Evolutionary conservation across 192 early-diverging fungal species (phyloP).

Genomic region (Coemansia sp.): DNA sequence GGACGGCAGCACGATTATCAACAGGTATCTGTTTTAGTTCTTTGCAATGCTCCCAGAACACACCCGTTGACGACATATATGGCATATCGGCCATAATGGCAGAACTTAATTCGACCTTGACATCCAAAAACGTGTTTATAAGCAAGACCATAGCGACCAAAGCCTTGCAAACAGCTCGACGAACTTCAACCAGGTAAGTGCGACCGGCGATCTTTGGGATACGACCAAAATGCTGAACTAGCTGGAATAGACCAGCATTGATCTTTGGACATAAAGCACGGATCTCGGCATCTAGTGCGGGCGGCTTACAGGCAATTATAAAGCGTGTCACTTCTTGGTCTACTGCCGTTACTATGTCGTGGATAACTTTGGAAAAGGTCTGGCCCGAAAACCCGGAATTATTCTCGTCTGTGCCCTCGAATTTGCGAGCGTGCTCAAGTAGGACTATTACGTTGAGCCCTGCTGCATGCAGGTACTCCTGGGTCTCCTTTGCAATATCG

Average conservation of each 20-base stretch:
- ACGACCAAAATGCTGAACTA: conserved; percentile 27
- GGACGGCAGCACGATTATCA: conserved; percentile 36
- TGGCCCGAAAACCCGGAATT: conserved; percentile 19
- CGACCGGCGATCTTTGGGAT: conserved; percentile 43
- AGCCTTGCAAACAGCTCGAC: conserved; percentile 27
- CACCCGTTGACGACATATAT: conserved; percentile 32
- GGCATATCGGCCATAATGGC: conserved; percentile 25
- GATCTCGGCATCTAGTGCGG: conserved; percentile 36
- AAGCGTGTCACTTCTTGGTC: conserved; percentile 50
- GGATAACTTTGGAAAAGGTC: conserved; percentile 21
- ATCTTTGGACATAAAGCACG: conserved; percentile 46
- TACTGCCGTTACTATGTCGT: conserved; percentile 32
- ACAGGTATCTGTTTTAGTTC: conserved; percentile 38
- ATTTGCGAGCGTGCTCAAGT: conserved; percentile 27
- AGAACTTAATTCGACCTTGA: conserved; percentile 31
- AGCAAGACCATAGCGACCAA: conserved; percentile 28
- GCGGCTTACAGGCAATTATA: conserved; percentile 50
- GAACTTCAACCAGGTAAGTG: conserved; percentile 34
- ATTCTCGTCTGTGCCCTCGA: conserved; percentile 27
- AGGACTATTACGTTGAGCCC: conserved; percentile 27
- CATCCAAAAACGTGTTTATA: conserved; percentile 43
- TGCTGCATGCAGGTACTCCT: conserved; percentile 29
- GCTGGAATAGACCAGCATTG: conserved; percentile 44
- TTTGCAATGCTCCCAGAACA: conserved; percentile 53
- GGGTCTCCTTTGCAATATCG: conserved; percentile 27